phyloP scores from a whole-genome alignment of 1,284 basidiomycete genomes.

The Bondarzewia mesenterica region DNA sequence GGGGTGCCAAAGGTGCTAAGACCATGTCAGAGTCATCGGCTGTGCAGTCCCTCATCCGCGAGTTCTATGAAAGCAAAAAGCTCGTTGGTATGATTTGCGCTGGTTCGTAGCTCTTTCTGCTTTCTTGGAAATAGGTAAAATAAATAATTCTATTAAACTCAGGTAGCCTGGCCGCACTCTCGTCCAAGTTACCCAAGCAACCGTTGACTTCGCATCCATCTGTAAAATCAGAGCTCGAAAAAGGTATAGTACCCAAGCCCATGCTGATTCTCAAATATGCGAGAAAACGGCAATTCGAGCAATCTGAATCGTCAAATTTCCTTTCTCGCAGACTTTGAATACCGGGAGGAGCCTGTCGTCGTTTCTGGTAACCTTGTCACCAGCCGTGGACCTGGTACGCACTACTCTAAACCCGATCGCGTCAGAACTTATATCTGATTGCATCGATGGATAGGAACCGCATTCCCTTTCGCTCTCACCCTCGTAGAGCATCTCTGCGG shows the following conservation, averaged over 20 bases:
- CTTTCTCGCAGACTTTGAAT: slow-evolving; percentile 55
- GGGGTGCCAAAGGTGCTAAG: slow-evolving; percentile 75
- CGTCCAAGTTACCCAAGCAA: slow-evolving; percentile 54
- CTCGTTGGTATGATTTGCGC: slow-evolving; percentile 81
- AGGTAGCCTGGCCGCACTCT: slow-evolving; percentile 67
- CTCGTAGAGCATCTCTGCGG: slow-evolving; percentile 68
- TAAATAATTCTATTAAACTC: too few relatives aligned
- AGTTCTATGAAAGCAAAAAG: slow-evolving; percentile 54
- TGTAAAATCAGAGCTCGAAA: slow-evolving; percentile 55
- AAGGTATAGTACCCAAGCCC: slow-evolving; percentile 36
- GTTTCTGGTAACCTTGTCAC: slow-evolving; percentile 71
- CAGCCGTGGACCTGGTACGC: slow-evolving; percentile 72
- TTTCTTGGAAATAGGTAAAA: background rate
- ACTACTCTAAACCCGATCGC: background rate
- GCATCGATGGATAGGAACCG: slow-evolving; percentile 43
- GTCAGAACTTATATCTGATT: background rate
- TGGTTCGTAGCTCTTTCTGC: slow-evolving; percentile 33
- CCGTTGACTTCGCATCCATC: slow-evolving; percentile 77
- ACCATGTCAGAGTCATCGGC: slow-evolving; percentile 52
- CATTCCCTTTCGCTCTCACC: slow-evolving; percentile 69
- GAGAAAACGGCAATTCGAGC: background rate
- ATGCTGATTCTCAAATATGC: background rate
- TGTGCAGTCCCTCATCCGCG: slow-evolving; percentile 58
- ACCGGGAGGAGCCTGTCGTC: slow-evolving; percentile 74
- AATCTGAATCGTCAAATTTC: background rate